Evolutionary conservation across 495 filamentous ascomycete species (phyloP), one percentile per base, ranked within the genome.

Genomic region (Neurospora hispaniola): DNA sequence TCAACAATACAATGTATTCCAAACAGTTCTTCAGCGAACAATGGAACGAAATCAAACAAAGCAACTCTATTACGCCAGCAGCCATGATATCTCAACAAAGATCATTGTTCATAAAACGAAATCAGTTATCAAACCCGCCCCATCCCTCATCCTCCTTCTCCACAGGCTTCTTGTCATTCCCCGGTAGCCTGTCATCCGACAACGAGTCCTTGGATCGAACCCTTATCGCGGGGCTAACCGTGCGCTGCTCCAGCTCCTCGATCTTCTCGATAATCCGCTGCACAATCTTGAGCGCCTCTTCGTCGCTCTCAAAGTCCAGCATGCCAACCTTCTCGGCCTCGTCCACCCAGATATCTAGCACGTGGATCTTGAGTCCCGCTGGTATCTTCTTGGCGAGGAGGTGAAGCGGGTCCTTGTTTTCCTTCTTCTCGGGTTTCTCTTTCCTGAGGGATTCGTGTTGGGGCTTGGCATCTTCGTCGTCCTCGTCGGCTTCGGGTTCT

Each of bases 291-390:
- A 14, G 46, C 39, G 79, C 80, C 39, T 76, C 79, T 69, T 83
- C 78, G 16, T 83, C 81, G 31, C 76, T 81, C 5, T 84, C 81
- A 66, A 66, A 66, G 4, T 83, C 81, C 73, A 90, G 82, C 74
- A 89, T 80, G 69, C 89, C 84, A 43, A 87, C 88, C 78, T 89
- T 90, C 80, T 93, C 92, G 73, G 91, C 80, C 83, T 96, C 93
- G 80, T 97, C 93, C 43, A 97, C 85, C 88, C 92, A 99, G 44
- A 98, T 88, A 85, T 99, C 96, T 73, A 95, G 78, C 27, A 97
- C 85, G 81, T 99, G 96, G 79, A 94, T 90, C 70, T 94, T 85
- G 76, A 99, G 77, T 0, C 96, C 96, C 77, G 94, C 91, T 1
- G 94, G 91, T 7, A 94, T 80, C 69, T 66, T 80, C 44, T 78